A percentile compares a stretch with the other conserved stretches of the same genome.
phyloP scores from a whole-genome alignment of 192 early-diverging fungal genomes.

The Backusella parvicylindrica region DNA sequence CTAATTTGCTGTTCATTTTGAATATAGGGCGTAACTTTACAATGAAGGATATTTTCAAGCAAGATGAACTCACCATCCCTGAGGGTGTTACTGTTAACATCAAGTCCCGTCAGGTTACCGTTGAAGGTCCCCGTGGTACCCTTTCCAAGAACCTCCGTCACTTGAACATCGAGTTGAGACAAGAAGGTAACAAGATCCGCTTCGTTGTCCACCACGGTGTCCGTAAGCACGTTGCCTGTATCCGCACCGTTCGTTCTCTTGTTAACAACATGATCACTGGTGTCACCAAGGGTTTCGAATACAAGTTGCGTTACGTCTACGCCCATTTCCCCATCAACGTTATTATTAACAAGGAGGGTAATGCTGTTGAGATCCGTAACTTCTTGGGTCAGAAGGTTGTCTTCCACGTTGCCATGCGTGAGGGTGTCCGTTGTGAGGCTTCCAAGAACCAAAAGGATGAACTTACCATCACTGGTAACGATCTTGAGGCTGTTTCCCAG shows the following conservation, averaged over 20 bases:
- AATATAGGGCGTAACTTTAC: conserved; percentile 17
- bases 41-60: conserved; percentile 90
- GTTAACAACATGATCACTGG: conserved; percentile 97
- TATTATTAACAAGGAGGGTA: conserved; percentile 73
- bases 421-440: conserved; percentile 76
- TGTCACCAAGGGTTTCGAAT: conserved; percentile 98
- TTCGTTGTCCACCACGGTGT: conserved; percentile 92
- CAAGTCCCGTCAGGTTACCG: conserved; percentile 86
- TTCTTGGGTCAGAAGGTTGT: conserved; percentile 96
- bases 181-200: conserved; percentile 65
- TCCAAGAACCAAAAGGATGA: conserved; percentile 92
- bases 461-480: conserved; percentile 89
- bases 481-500: conserved; percentile 92
- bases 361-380: conserved; percentile 95
- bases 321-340: conserved; percentile 99
- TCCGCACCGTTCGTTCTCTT: conserved; percentile 94
- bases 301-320: conserved; percentile 99
- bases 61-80: conserved; percentile 88
- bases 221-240: conserved; percentile 98
- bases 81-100: conserved; percentile 79
- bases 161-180: conserved; percentile 88
- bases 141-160: conserved; percentile 90
- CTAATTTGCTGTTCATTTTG: background rate
- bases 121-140: conserved; percentile 89
- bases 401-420: conserved; percentile 81